Conservation (phyloP, 257 asterid species). For the Plantago ovata region DNA sequence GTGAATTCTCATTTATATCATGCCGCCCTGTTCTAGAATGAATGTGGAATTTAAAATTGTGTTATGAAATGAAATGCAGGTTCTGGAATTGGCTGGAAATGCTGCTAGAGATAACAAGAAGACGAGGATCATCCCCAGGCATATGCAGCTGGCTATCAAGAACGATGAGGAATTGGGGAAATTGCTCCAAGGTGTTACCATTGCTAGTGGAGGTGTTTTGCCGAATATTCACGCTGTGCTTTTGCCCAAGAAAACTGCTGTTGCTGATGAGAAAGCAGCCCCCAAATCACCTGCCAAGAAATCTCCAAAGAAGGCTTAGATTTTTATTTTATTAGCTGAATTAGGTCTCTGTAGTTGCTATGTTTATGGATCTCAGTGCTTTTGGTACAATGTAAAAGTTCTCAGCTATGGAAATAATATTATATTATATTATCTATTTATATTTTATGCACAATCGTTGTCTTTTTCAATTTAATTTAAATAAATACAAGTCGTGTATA, state of each 20-base stretch:
- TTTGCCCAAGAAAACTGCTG: conserved; percentile 29
- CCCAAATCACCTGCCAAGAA: too few relatives aligned
- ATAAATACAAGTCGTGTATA: too few relatives aligned
- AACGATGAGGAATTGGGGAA: conserved; percentile 36
- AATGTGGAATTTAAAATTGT: neutral
- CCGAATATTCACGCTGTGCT: conserved; percentile 37
- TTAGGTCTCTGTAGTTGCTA: neutral
- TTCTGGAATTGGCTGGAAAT: conserved; percentile 28
- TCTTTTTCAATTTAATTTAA: too few relatives aligned
- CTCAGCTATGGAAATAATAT: too few relatives aligned
- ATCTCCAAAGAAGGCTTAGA: neutral
- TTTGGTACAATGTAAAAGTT: too few relatives aligned
- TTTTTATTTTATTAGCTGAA: neutral
- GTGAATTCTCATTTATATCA: neutral
- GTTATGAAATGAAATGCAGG: conserved; percentile 8
- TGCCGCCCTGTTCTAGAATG: too few relatives aligned
- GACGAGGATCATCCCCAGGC: conserved; percentile 32
- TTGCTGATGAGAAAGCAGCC: conserved; percentile 26
- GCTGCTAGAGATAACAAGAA: conserved; percentile 32
- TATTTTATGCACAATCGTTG: too few relatives aligned
- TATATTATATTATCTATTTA: too few relatives aligned
- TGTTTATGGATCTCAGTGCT: too few relatives aligned
- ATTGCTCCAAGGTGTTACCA: conserved; percentile 31
- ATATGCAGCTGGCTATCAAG: conserved; percentile 30
- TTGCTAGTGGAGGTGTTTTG: conserved; percentile 30